Evolutionary conservation across 2,329 filamentous ascomycete genomes (phyloP).

Genomic region (Rhynchosporium graminicola): DNA sequence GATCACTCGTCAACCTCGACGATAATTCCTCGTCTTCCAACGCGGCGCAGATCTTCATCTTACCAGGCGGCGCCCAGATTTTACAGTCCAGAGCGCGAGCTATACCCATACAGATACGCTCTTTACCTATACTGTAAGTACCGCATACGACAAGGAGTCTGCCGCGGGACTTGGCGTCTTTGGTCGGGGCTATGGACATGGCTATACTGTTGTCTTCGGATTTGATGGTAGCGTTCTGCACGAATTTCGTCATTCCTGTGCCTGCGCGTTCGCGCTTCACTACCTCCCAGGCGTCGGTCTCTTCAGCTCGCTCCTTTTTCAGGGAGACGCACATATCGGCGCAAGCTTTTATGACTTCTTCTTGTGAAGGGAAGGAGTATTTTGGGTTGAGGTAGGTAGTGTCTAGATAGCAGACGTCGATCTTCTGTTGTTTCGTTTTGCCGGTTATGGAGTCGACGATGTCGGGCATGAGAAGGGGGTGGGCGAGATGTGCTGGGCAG

Average conservation of each 20-base stretch:
- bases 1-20: constrained; percentile 75
- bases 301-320: constrained; percentile 63
- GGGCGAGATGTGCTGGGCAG: constrained; percentile 78
- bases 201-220: constrained; percentile 33
- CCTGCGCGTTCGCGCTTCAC: constrained; percentile 56
- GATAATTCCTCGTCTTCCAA: constrained; percentile 83
- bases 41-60: constrained; percentile 81
- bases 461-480: constrained; percentile 79
- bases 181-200: constrained; percentile 25
- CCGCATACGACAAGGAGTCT: constrained; percentile 89
- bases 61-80: constrained; percentile 82
- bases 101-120: constrained; percentile 91
- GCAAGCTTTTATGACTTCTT: constrained; percentile 83
- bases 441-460: constrained; percentile 69
- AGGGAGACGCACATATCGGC: constrained; percentile 83
- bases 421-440: constrained; percentile 75
- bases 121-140: constrained; percentile 97
- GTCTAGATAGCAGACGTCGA: constrained; percentile 95
- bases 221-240: constrained; percentile 45
- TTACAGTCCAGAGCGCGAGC: constrained; percentile 82
- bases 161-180: constrained; percentile 49
- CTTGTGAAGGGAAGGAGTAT: constrained; percentile 89
- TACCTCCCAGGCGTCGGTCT: constrained; percentile 56
- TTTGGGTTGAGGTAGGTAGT: constrained; percentile 96
- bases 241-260: constrained; percentile 63